Evolutionary conservation across 1,284 basidiomycete genomes (phyloP).

Genomic region (Ustilago nuda): DNA sequence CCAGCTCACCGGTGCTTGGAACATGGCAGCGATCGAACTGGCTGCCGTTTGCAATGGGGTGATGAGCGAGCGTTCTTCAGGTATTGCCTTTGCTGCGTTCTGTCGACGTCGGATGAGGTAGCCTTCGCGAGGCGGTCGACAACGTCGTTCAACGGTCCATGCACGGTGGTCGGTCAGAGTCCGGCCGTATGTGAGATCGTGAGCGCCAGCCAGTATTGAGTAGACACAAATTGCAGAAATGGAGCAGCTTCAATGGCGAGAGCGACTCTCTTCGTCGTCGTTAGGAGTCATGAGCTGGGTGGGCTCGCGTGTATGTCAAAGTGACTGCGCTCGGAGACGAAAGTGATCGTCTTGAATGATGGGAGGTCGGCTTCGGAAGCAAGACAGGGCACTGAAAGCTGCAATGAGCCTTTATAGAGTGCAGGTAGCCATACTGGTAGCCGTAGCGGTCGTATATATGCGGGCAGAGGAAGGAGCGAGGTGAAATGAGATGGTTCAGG

Average conservation of each 20-base stretch:
- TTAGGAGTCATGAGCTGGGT: background rate
- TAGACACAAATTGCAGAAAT: background rate
- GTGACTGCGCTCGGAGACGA: background rate
- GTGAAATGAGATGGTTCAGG: background rate
- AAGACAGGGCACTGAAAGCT: background rate
- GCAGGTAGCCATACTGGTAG: background rate
- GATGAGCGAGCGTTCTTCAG: background rate
- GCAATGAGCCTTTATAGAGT: background rate
- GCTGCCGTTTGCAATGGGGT: background rate
- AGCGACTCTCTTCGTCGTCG: background rate
- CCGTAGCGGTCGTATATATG: background rate
- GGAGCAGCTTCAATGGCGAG: background rate
- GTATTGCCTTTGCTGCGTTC: background rate
- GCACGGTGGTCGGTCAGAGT: background rate
- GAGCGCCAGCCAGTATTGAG: background rate
- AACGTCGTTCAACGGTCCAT: background rate
- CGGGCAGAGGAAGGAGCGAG: background rate
- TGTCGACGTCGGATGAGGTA: background rate
- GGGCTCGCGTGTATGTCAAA: background rate
- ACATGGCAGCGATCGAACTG: slow-evolving; percentile 1
- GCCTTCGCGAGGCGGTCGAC: background rate
- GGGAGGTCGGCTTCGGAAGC: background rate
- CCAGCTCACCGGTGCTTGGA: slow-evolving; percentile 23
- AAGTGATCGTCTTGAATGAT: background rate
- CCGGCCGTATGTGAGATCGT: background rate